Conservation (phyloP, 2,329 filamentous ascomycete species). For the Fusarium ramigenum region DNA sequence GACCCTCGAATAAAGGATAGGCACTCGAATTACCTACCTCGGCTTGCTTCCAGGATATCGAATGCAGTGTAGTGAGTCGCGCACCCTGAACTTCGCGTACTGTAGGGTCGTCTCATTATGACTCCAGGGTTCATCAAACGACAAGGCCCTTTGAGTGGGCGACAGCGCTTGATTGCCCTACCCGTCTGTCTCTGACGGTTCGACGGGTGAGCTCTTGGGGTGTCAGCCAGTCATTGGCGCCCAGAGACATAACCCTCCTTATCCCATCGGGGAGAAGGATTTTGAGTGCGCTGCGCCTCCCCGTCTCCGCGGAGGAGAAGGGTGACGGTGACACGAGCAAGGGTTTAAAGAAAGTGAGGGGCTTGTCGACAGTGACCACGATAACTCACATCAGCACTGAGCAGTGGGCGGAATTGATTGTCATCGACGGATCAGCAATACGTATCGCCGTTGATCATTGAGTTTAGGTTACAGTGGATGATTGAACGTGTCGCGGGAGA, state of each 20-base stretch:
- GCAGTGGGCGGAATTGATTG: conserved; percentile 6
- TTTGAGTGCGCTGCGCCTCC: not conserved
- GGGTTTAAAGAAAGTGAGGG: not conserved
- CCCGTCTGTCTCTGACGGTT: conserved; percentile 4
- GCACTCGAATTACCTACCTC: conserved; percentile 8
- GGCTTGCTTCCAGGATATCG: not conserved
- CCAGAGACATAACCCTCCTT: conserved; percentile 15
- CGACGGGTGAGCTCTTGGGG: conserved; percentile 8
- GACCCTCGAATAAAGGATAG: conserved; percentile 6
- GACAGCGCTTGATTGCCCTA: conserved; percentile 13
- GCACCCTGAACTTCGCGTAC: not conserved
- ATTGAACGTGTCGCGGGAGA: conserved; percentile 1
- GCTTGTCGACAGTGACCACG: not conserved
- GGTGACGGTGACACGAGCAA: not conserved
- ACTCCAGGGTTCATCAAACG: not conserved
- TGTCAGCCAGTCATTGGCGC: conserved; percentile 9
- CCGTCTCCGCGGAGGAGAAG: not conserved
- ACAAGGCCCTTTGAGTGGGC: not conserved
- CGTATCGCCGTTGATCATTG: conserved; percentile 14
- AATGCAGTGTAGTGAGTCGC: not conserved
- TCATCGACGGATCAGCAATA: conserved; percentile 12
- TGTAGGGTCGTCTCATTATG: not conserved
- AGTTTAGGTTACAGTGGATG: conserved; percentile 1
- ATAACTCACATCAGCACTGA: not conserved
- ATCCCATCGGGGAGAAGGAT: not conserved